Conservation (phyloP, 2,329 filamentous ascomycete species). For the Talaromyces funiculosus region DNA sequence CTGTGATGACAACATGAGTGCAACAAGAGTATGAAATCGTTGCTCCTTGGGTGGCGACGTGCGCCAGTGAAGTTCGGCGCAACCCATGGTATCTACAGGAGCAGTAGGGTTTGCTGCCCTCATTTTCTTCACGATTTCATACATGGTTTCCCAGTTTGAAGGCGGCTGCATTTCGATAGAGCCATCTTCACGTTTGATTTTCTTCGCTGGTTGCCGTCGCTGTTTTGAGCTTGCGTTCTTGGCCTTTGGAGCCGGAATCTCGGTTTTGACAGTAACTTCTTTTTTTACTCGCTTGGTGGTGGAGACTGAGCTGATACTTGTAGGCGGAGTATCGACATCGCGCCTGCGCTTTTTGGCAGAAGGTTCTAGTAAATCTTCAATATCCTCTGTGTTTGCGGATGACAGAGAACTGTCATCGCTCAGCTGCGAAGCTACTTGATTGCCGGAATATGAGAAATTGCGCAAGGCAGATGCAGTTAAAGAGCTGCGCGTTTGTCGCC, state of each 20-base stretch:
- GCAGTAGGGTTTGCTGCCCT: conserved; percentile 61
- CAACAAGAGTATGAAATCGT: conserved; percentile 78
- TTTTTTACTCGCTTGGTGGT: conserved; percentile 17
- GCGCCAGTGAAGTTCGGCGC: conserved; percentile 51
- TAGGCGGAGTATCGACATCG: conserved; percentile 26
- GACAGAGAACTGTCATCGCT: conserved; percentile 32
- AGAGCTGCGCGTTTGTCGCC: conserved; percentile 43
- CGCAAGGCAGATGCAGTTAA: conserved; percentile 22
- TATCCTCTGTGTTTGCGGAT: conserved; percentile 43
- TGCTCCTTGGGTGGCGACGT: conserved; percentile 49
- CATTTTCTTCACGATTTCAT: conserved; percentile 73
- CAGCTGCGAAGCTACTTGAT: conserved; percentile 19
- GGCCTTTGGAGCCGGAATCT: conserved; percentile 16
- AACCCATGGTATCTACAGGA: conserved; percentile 96
- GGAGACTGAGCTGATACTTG: conserved; percentile 17
- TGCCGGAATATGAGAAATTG: conserved; percentile 24
- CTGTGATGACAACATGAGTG: conserved; percentile 86
- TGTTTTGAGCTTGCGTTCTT: conserved; percentile 26
- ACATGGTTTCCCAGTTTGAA: conserved; percentile 77
- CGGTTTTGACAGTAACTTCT: conserved; percentile 25
- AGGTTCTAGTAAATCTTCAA: conserved; percentile 51
- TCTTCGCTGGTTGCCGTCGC: conserved; percentile 38
- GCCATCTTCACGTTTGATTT: conserved; percentile 34
- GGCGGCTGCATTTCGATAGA: conserved; percentile 52
- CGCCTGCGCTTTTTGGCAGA: conserved; percentile 47